These are phyloP conservation scores for Hymenoscyphus infarciens DNA, from an alignment of 2,329 filamentous ascomycete genomes.

Conservation along the genomic window DNA sequence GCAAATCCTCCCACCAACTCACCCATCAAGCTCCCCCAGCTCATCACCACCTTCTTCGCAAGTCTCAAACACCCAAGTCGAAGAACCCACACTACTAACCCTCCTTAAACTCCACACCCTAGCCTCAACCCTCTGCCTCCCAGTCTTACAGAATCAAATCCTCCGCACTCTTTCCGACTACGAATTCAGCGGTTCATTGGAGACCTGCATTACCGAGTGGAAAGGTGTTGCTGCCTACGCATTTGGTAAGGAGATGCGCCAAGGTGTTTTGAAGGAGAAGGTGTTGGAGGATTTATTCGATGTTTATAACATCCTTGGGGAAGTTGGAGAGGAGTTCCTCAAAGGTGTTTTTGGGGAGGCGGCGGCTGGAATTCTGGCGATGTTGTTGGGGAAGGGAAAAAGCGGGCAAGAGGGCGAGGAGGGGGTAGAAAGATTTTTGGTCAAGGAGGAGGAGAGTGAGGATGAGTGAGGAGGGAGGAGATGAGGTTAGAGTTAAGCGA, in stretches of 20 bases:
- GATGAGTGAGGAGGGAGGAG: background rate
- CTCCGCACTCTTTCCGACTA: background rate
- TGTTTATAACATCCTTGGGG: background rate
- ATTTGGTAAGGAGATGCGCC: background rate
- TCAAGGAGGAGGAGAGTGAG: background rate
- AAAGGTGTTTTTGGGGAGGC: background rate
- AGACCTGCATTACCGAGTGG: background rate
- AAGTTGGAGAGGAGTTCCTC: background rate
- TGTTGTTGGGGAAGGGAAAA: background rate
- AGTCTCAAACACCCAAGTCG: background rate
- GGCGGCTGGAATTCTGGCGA: background rate
- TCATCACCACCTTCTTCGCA: background rate
- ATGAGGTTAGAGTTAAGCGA: background rate
- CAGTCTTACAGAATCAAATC: background rate
- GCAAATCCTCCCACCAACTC: background rate
- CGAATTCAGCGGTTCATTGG: background rate
- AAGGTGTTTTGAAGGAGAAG: background rate
- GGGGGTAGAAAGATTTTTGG: background rate
- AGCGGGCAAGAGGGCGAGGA: background rate
- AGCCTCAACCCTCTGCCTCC: background rate
- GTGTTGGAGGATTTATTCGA: background rate
- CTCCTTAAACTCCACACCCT: background rate
- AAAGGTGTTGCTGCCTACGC: background rate
- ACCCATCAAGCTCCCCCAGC: background rate
- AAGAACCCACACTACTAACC: background rate